Conservation (phyloP, 2,329 filamentous ascomycete genomes). For the Aspergillus vadensis region DNA sequence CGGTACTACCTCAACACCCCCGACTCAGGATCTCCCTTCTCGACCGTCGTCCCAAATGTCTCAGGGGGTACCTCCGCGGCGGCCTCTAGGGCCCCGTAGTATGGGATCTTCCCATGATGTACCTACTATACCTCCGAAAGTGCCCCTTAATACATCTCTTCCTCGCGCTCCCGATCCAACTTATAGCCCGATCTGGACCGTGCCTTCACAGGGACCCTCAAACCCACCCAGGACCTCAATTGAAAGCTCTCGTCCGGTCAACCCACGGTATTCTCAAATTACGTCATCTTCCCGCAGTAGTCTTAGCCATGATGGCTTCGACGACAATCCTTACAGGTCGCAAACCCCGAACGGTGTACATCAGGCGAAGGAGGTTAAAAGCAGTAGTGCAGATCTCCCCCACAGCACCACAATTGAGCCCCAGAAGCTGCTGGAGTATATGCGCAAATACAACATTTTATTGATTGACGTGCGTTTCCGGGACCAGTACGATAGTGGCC, state of each 20-base stretch:
- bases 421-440: slow-evolving; percentile 69
- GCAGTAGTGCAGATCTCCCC: slow-evolving; percentile 52
- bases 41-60: slow-evolving; percentile 26
- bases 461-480: slow-evolving; percentile 84
- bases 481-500: slow-evolving; percentile 80
- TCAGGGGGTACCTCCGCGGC: slow-evolving; percentile 27
- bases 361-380: slow-evolving; percentile 40
- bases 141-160: slow-evolving; percentile 45
- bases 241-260: slow-evolving; percentile 43
- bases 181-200: slow-evolving; percentile 49
- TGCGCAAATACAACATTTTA: slow-evolving; percentile 67
- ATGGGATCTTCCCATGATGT: slow-evolving; percentile 41
- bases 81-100: slow-evolving; percentile 45
- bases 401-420: slow-evolving; percentile 66
- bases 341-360: slow-evolving; percentile 47
- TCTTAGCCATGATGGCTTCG: slow-evolving; percentile 35
- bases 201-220: slow-evolving; percentile 40
- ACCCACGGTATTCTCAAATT: slow-evolving; percentile 41
- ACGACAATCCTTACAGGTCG: slow-evolving; percentile 49
- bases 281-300: slow-evolving; percentile 36
- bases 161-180: slow-evolving; percentile 52
- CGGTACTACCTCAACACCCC: slow-evolving; percentile 10
- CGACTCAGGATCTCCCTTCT: slow-evolving; percentile 25
- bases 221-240: slow-evolving; percentile 45
- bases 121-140: slow-evolving; percentile 46